These are phyloP conservation scores for Tylopilus vinaceipallidus DNA, from an alignment of 768 basidiomycete species.

Conservation along the genomic window DNA sequence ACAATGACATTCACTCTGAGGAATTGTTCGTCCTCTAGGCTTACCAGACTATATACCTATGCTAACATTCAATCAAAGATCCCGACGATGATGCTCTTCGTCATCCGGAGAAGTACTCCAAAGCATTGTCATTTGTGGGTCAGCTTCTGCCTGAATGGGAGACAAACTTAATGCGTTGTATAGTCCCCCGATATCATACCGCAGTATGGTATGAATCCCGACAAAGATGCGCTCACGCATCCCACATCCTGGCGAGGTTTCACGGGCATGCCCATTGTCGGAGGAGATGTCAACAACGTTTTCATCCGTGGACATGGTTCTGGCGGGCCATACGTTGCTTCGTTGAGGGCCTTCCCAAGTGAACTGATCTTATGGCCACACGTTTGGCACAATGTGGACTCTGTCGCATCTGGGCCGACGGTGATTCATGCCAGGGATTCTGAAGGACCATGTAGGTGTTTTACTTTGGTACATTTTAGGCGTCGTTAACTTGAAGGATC, in stretches of 20 bases:
- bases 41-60: too few relatives aligned
- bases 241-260: not conserved
- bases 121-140: too few relatives aligned
- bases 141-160: too few relatives aligned
- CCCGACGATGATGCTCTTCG: too few relatives aligned
- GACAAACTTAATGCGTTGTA: not conserved
- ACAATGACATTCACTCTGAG: too few relatives aligned
- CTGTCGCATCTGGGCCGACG: not conserved
- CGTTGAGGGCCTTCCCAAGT: not conserved
- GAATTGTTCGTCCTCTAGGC: too few relatives aligned
- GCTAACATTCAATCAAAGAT: too few relatives aligned
- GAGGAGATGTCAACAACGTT: not conserved
- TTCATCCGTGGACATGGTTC: not conserved
- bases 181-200: not conserved
- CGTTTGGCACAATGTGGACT: not conserved
- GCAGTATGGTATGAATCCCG: not conserved
- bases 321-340: not conserved
- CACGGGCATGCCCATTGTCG: not conserved
- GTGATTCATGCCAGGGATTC: not conserved
- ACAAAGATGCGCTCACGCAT: slow-evolving; percentile 3
- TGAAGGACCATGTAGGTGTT: too few relatives aligned
- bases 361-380: not conserved
- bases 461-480: too few relatives aligned
- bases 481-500: not conserved
- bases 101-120: too few relatives aligned